phyloP scores from a whole-genome alignment of 768 basidiomycete species.

The Tylopilus felleus region DNA sequence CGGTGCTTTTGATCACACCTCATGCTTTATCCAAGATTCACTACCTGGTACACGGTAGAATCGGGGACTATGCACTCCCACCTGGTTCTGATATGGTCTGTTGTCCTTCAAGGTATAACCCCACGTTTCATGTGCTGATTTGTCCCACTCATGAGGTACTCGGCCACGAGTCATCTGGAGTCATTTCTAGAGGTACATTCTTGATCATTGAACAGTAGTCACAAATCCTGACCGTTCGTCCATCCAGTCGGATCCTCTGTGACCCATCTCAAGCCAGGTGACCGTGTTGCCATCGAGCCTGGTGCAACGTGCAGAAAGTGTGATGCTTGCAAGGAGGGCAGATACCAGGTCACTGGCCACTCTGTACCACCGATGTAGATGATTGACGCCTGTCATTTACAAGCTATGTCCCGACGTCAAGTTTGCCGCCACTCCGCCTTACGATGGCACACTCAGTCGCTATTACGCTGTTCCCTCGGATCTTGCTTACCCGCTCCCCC shows the following conservation, averaged over 20 bases:
- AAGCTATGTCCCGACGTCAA: conserved; percentile 83
- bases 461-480: conserved; percentile 88
- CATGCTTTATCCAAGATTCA: conserved; percentile 52
- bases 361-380: neutral
- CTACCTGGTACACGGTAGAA: conserved; percentile 74
- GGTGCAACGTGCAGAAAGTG: conserved; percentile 84
- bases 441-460: conserved; percentile 83
- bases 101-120: conserved; percentile 2
- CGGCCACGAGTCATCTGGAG: conserved; percentile 89
- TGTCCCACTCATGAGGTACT: conserved; percentile 57
- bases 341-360: conserved; percentile 61
- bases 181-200: conserved; percentile 59
- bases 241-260: conserved; percentile 69
- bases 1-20: neutral
- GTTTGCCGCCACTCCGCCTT: conserved; percentile 92
- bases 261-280: conserved; percentile 73
- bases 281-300: conserved; percentile 90
- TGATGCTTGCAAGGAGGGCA: conserved; percentile 78
- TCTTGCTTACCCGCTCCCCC: conserved; percentile 78
- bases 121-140: neutral
- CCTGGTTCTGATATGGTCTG: conserved; percentile 64
- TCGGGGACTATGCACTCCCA: conserved; percentile 76
- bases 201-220: neutral
- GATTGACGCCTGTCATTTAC: neutral
- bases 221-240: neutral